A percentile compares a stretch with the other conserved stretches of the same genome.
Conservation (phyloP, 106 monocot genomes). For the Dendrobium chrysotoxum region DNA sequence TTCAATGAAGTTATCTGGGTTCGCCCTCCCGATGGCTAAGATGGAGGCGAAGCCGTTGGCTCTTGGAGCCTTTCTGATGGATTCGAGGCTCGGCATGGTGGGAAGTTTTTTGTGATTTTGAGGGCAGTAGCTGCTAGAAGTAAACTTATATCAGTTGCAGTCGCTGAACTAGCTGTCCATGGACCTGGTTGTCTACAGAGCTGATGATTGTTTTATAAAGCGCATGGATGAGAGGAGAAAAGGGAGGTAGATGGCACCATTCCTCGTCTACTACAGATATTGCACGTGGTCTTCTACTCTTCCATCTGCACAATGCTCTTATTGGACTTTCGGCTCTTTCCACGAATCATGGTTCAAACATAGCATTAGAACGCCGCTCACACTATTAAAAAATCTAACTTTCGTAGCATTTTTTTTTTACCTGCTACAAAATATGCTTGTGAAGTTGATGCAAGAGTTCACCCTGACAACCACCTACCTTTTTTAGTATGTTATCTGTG, state of each 20-base stretch:
- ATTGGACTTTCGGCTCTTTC: no score
- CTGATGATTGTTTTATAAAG: background rate
- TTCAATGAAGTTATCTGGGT: background rate
- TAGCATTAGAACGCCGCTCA: no score
- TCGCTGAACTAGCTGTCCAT: background rate
- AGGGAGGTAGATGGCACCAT: background rate
- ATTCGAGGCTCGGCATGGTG: conserved; percentile 9
- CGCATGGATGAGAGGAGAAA: background rate
- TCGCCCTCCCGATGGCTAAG: conserved; percentile 7
- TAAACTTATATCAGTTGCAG: no score
- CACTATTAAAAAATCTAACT: no score
- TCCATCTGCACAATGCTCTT: no score
- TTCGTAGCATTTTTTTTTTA: no score
- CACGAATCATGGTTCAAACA: no score
- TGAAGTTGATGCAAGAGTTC: no score
- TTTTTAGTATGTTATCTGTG: accelerated
- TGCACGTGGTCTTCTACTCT: background rate
- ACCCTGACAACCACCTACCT: no score
- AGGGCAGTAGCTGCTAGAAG: no score
- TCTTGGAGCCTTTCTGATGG: conserved; percentile 7
- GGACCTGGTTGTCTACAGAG: background rate
- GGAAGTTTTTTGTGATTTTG: background rate
- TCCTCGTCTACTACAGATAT: background rate
- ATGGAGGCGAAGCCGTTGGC: conserved; percentile 18
- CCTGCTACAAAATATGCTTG: no score